Evolutionary conservation across 371 early-diverging fungal genomes (phyloP).

Genomic region (Parasitella parasitica): DNA sequence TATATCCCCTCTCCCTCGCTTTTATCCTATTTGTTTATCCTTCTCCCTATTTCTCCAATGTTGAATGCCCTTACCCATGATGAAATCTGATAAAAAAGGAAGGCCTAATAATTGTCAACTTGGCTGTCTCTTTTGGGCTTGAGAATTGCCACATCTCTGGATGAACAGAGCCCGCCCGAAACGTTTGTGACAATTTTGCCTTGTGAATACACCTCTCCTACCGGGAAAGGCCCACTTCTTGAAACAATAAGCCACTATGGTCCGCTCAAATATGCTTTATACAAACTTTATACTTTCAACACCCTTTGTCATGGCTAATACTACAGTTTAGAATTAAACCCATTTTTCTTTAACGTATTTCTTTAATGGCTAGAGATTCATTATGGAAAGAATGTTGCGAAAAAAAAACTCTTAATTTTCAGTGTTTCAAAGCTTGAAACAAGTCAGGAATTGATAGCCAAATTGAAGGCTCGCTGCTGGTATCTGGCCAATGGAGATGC

Average conservation of each 20-base stretch:
- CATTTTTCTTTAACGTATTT: no score
- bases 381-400: no score
- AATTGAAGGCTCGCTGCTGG: no score
- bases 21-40: background rate
- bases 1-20: background rate
- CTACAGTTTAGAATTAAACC: no score
- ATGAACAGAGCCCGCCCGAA: background rate
- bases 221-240: background rate
- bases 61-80: constrained; percentile 25
- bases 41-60: background rate
- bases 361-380: no score
- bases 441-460: no score
- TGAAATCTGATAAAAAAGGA: constrained; percentile 34
- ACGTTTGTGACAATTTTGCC: background rate
- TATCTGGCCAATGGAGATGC: no score
- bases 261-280: no score
- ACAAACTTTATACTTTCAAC: no score
- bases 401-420: no score
- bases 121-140: constrained; percentile 19
- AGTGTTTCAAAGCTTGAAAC: no score
- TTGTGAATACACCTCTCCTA: background rate
- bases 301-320: no score
- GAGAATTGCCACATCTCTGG: background rate
- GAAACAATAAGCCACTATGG: background rate
- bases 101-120: constrained; percentile 25